Conservation (phyloP, 257 asterid species). For the Fraxinus pennsylvanica region DNA sequence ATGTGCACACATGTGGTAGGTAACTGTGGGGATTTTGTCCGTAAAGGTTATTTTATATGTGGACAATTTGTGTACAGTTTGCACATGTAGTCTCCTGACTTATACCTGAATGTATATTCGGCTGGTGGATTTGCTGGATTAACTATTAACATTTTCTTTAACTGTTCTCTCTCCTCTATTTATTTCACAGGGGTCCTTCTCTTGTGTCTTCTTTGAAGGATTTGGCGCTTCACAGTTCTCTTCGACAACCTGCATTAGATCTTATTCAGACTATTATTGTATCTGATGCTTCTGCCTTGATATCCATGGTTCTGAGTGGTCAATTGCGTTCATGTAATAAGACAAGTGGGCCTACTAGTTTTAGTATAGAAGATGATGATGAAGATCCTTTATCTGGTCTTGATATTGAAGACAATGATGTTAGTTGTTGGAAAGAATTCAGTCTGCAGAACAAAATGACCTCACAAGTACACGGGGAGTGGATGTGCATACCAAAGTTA, state of each 20-base stretch:
- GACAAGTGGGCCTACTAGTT: slow-evolving; percentile 36
- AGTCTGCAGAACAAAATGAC: slow-evolving; percentile 63
- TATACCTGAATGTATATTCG: slow-evolving; percentile 18
- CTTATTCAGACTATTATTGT: slow-evolving; percentile 76
- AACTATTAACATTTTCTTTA: neutral
- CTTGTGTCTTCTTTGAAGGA: slow-evolving; percentile 85
- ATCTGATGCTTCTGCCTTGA: slow-evolving; percentile 89
- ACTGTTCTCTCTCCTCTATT: slow-evolving; percentile 21
- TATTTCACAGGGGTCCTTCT: slow-evolving; percentile 78
- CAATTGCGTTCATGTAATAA: slow-evolving; percentile 55
- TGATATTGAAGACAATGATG: slow-evolving; percentile 50
- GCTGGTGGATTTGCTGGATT: slow-evolving; percentile 16
- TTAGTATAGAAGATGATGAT: slow-evolving; percentile 57
- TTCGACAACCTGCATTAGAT: slow-evolving; percentile 94
- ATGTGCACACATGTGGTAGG: slow-evolving; percentile 98
- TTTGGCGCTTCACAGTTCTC: slow-evolving; percentile 71
- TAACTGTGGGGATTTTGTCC: slow-evolving; percentile 27
- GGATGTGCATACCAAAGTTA: slow-evolving; percentile 98
- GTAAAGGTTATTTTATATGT: slow-evolving; percentile 27
- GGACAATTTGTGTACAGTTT: slow-evolving; percentile 13
- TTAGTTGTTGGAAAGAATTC: slow-evolving; percentile 82
- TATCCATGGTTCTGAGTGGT: slow-evolving; percentile 56
- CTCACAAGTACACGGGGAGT: slow-evolving; percentile 62
- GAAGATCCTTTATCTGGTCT: slow-evolving; percentile 49
- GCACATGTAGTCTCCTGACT: slow-evolving; percentile 10